These are phyloP conservation scores for Clavispora santaluciae DNA, from an alignment of 805 yeast genomes.

Conservation along the genomic window DNA sequence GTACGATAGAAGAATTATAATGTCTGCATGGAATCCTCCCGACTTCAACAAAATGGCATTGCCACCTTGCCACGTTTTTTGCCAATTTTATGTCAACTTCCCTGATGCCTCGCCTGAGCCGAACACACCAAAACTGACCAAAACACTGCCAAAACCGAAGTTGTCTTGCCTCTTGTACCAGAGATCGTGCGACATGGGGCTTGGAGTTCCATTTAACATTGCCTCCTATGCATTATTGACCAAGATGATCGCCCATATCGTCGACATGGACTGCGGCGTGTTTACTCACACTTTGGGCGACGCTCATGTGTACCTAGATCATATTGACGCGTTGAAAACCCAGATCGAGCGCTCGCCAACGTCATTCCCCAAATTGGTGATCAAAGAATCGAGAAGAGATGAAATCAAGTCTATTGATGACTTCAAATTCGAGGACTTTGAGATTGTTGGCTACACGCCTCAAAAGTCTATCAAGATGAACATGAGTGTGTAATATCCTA, in stretches of 20 bases:
- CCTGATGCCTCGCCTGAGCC: constrained; percentile 40
- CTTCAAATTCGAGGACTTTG: constrained; percentile 84
- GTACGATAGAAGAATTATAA: constrained; percentile 86
- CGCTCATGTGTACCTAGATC: constrained; percentile 92
- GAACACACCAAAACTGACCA: constrained; percentile 10
- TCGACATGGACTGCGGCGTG: constrained; percentile 92
- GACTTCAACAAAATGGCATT: constrained; percentile 92
- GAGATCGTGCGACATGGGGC: constrained; percentile 98
- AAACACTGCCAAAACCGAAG: constrained; percentile 44
- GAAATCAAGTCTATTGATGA: constrained; percentile 71
- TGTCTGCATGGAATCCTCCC: constrained; percentile 99
- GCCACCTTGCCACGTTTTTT: constrained; percentile 97
- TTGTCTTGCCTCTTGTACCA: constrained; percentile 89
- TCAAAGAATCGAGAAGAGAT: constrained; percentile 49
- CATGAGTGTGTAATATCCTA: constrained; percentile 74
- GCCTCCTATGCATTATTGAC: constrained; percentile 94
- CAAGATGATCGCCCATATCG: constrained; percentile 93
- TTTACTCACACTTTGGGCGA: constrained; percentile 95
- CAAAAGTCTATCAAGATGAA: constrained; percentile 85
- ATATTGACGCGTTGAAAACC: constrained; percentile 81
- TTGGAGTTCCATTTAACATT: constrained; percentile 98
- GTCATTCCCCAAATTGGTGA: constrained; percentile 71
- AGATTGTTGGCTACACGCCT: constrained; percentile 74
- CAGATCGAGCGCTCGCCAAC: constrained; percentile 76
- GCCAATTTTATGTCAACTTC: constrained; percentile 90